Base-by-base conservation (phyloP, 306 rosid species). In the Dalbergia cultrata region DNA sequence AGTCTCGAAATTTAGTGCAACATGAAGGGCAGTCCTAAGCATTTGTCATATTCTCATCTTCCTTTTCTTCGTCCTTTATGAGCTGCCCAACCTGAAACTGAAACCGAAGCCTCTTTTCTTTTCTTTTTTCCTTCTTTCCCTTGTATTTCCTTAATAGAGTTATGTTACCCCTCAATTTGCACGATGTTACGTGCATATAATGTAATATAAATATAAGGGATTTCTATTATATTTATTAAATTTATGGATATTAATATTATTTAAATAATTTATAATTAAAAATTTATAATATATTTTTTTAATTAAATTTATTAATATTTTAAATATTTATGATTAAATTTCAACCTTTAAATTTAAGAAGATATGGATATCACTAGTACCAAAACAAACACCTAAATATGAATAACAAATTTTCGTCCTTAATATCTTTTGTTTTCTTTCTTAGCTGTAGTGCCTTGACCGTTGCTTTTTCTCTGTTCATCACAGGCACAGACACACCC, bases 391-490 rank as follows among this genome's bases (percentile, higher is more conserved):
- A 2, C 3, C 31, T 26, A 26, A 26, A 26, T 26, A 26, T 26
- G 2, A 1, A 26, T 26, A 2, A 26, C 31, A 26, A 26, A 26
- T 26, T 26, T 26, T 26, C 31, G 12, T 41, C 26, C 35, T 69
- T 83, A 31, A 44, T 70, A 7, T 39, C 13, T 10, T 5, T 18
- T 41, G 50, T 62, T 56, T 70, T 18, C n/a, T 64, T 74, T 79
- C 78, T 21, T 31, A 74, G 59, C 69, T 35, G 77, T 33, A 6
- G 60, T 54, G 72, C 87, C 87, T 89, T 89, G 95, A 92, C 97
- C 95, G 95, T 92, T 90, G 76, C 92, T 86, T 90, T 89, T 75
- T 89, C 86, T 86, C 81, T 84, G 64, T 76, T 76, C 82, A 82
- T 70, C 75, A 66, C 67, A 26, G 7, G 5, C 41, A 3, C 41